Evolutionary conservation across 352 stramenopile genomes (phyloP), one percentile per base, ranked within the genome.

Genomic region (Halophytophthora batemanensis): DNA sequence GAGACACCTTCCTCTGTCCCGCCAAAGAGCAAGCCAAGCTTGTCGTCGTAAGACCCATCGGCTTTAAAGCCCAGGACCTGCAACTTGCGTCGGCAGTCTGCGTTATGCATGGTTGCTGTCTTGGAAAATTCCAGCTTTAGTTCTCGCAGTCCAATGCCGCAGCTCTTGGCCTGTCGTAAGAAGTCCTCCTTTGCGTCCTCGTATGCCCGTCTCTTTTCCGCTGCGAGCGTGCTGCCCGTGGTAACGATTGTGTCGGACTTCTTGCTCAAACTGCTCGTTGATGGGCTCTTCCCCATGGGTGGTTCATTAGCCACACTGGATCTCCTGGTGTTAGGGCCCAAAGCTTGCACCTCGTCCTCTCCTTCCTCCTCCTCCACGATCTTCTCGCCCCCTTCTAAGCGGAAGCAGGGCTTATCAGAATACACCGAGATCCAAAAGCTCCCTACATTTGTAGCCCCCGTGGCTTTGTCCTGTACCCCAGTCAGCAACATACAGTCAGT

Each of bases 401-500:
- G 62, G 48, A 93, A 92, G 18, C 66, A 71, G 6, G 64, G 17
- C n/a, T 80, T 82, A 44, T 90, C 66, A 0, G 77, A 86, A 40
- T 93, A 93, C 6, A 92, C 73, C 0, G 83, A 93, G 18, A 93
- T 39, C 83, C 83, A 93, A 51, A 93, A 93, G 23, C 50, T 88
- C 0, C 83, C 83, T 13, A 87, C 73, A 29, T 92, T 91, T 2
- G 66, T 86, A 18, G 86, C 87, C 1, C 80, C 76, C n/a, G 70
- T 79, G 18, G 68, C 70, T 65, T 91, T 90, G 60, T 90, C 77
- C 82, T 93, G 23, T 43, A 34, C 38, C 39, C 7, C 19, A 0
- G 1, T 10, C 2, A 10, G 13, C 54, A 37, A 60, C 31, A 31
- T 43, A 14, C 8, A 40, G 12, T 31, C 25, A 31, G 8, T 31